phyloP scores from a whole-genome alignment of 176 grass and related monocot genomes.

The Aechmea fasciata region DNA sequence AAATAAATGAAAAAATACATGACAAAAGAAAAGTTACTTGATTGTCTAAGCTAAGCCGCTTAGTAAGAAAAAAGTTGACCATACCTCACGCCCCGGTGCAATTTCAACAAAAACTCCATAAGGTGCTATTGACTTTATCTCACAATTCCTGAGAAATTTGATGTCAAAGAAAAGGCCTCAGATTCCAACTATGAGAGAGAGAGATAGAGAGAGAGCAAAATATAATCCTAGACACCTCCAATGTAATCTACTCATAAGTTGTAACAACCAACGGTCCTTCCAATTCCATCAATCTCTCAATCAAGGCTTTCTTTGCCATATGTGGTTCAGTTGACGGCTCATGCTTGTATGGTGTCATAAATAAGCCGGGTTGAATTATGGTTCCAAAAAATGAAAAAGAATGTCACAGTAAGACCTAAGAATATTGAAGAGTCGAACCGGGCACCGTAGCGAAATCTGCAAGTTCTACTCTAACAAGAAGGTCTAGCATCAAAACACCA shows the following conservation, averaged over 20 bases:
- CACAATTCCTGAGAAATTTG: constrained; percentile 55
- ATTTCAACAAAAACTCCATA: constrained; percentile 97
- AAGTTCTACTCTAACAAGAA: background rate
- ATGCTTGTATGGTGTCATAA: too few species aligned
- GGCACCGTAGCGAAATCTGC: too few species aligned
- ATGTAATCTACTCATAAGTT: background rate
- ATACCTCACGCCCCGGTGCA: constrained; percentile 87
- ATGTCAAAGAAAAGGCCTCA: constrained; percentile 14
- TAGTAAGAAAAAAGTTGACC: background rate
- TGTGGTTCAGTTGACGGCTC: too few species aligned
- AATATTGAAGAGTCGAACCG: too few species aligned
- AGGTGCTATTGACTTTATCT: constrained; percentile 76
- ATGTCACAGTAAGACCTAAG: too few species aligned
- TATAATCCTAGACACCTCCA: background rate
- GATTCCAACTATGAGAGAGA: background rate
- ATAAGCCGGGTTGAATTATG: too few species aligned
- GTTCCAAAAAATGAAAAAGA: too few species aligned
- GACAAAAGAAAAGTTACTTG: background rate
- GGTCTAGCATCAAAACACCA: background rate
- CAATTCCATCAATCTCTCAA: background rate
- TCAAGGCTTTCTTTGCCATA: too few species aligned
- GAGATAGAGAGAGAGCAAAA: background rate
- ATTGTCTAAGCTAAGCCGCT: background rate
- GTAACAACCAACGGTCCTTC: background rate
- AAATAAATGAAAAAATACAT: background rate